A percentile compares a stretch with the other conserved stretches of the same genome.
These are phyloP conservation scores for Gyromitra esculenta DNA, from an alignment of 2,329 filamentous ascomycete genomes.

Conservation along the genomic window DNA sequence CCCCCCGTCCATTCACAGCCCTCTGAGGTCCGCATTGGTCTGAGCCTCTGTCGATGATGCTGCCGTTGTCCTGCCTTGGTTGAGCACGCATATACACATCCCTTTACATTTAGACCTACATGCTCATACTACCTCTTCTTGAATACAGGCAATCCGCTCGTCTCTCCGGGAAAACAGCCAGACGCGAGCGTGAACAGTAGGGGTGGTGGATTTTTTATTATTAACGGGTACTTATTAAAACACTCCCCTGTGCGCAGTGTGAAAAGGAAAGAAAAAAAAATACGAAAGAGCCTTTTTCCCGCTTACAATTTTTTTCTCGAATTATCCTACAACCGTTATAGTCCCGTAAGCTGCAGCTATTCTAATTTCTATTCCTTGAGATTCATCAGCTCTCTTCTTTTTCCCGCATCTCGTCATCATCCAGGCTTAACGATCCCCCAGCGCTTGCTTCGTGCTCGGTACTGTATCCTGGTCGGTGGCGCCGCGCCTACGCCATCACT, in stretches of 20 bases:
- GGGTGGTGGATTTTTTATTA: constrained; percentile 33
- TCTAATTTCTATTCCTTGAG: constrained; percentile 35
- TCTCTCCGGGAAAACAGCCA: constrained; percentile 44
- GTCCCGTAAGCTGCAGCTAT: constrained; percentile 42
- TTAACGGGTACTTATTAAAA: constrained; percentile 50
- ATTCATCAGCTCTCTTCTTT: constrained; percentile 23
- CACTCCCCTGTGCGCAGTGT: constrained; percentile 43
- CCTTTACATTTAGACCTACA: constrained; percentile 50
- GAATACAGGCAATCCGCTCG: constrained; percentile 49
- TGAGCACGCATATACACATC: constrained; percentile 50
- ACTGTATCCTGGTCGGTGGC: constrained; percentile 43
- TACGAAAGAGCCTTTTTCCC: constrained; percentile 41
- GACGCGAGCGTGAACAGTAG: constrained; percentile 32
- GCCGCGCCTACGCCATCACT: constrained; percentile 50
- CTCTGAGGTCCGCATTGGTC: constrained; percentile 44
- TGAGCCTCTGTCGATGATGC: constrained; percentile 50
- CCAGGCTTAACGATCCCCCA: constrained; percentile 22
- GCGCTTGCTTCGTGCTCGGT: constrained; percentile 45
- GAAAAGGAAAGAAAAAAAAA: constrained; percentile 20
- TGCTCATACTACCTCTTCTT: constrained; percentile 50
- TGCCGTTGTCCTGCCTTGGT: constrained; percentile 49
- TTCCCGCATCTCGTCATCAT: constrained; percentile 43
- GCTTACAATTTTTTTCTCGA: constrained; percentile 29
- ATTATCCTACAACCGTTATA: constrained; percentile 20
- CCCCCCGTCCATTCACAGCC: constrained; percentile 42